These are phyloP conservation scores for Xylariaceae sp. DNA, from an alignment of 2,329 filamentous ascomycete genomes.

Conservation along the genomic window DNA sequence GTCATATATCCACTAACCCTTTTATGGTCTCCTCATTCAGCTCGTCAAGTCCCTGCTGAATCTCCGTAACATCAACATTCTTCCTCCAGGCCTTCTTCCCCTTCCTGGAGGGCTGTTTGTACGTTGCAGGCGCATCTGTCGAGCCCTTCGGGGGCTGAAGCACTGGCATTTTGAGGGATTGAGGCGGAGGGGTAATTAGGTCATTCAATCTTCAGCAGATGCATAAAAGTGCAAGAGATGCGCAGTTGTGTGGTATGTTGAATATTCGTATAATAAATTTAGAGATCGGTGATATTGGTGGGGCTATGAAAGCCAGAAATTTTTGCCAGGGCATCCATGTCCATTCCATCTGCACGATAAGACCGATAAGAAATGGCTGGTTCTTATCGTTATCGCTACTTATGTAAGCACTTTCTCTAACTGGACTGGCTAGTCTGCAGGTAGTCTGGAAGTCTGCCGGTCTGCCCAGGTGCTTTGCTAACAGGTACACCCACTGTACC, in stretches of 20 bases:
- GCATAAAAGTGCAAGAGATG: no score
- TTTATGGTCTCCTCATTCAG: slow-evolving; percentile 88
- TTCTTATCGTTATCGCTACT: not conserved
- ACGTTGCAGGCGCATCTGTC: slow-evolving; percentile 71
- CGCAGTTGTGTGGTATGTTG: no score
- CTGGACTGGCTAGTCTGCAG: no score
- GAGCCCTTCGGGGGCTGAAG: slow-evolving; percentile 52
- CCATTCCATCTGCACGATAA: not conserved
- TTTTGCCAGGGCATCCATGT: slow-evolving; percentile 13
- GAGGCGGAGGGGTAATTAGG: not conserved
- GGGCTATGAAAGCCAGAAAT: slow-evolving; percentile 22
- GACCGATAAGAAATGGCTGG: slow-evolving; percentile 12
- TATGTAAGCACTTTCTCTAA: not conserved
- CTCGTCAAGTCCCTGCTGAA: slow-evolving; percentile 79
- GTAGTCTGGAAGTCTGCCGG: no score
- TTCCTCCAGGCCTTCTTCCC: slow-evolving; percentile 99
- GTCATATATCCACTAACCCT: slow-evolving; percentile 60
- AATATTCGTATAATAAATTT: no score
- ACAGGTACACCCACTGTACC: no score
- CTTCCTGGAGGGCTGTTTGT: slow-evolving; percentile 89
- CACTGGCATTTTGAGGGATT: slow-evolving; percentile 52
- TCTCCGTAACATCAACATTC: slow-evolving; percentile 90
- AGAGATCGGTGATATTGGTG: slow-evolving; percentile 7
- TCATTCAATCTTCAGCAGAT: no score
- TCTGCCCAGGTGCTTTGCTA: no score